phyloP scores from a whole-genome alignment of 2,329 filamentous ascomycete species.

The Fusarium proliferatum region DNA sequence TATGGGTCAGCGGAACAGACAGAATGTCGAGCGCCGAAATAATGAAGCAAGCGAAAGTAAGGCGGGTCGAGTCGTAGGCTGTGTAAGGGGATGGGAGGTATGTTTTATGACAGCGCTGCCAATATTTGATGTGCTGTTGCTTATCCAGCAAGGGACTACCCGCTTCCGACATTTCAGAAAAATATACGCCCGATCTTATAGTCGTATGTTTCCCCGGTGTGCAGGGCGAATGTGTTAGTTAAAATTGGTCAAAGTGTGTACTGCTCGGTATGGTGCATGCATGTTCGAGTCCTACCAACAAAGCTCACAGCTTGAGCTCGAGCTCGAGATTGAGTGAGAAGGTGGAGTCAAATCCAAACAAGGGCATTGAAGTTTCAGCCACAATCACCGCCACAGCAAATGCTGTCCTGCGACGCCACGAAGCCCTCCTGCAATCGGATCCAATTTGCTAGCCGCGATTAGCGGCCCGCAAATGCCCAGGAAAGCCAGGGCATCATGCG shows the following conservation, averaged over 20 bases:
- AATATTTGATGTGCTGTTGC: conserved; percentile 86
- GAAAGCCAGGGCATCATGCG: not conserved
- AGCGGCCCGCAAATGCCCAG: conserved; percentile 5
- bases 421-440: conserved; percentile 8
- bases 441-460: conserved; percentile 14
- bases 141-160: conserved; percentile 61
- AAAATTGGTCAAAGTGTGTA: not conserved
- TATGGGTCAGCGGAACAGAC: conserved; percentile 64
- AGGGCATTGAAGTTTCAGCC: not conserved
- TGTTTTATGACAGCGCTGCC: conserved; percentile 86
- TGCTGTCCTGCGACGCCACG: conserved; percentile 7
- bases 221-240: not conserved
- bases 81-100: conserved; percentile 87
- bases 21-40: conserved; percentile 87
- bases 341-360: not conserved
- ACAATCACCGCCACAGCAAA: conserved; percentile 15
- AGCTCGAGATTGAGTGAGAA: not conserved
- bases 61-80: conserved; percentile 87
- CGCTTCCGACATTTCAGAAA: conserved; percentile 28
- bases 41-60: conserved; percentile 90
- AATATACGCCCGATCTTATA: not conserved
- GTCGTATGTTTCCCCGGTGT: not conserved
- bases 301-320: not conserved
- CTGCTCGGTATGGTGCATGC: not conserved
- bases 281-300: conserved; percentile 9